phyloP scores from a whole-genome alignment of 441 rosid species.

The Viola pubescens region DNA sequence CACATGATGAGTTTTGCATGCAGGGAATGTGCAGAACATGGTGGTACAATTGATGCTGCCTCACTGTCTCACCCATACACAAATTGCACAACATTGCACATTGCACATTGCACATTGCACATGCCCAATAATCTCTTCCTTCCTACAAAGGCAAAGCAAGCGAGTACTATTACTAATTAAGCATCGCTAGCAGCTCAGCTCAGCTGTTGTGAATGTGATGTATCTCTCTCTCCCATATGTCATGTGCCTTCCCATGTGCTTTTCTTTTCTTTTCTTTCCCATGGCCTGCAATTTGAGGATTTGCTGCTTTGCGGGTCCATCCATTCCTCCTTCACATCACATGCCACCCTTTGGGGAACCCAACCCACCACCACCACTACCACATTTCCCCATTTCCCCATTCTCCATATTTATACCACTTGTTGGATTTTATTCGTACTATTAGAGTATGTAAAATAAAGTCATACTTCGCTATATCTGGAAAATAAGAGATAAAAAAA shows the following conservation, averaged over 20 bases:
- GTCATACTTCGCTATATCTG: no score
- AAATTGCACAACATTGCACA: not conserved
- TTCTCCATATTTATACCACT: not conserved
- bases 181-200: no score
- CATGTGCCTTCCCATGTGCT: slow-evolving; percentile 35
- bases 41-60: slow-evolving; percentile 35
- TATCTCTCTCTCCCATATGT: slow-evolving; percentile 8
- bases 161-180: no score
- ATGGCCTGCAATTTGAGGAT: slow-evolving; percentile 1
- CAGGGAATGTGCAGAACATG: slow-evolving; percentile 63
- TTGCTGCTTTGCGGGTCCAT: slow-evolving; percentile 41
- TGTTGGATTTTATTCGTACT: not conserved
- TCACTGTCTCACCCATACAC: slow-evolving; percentile 32
- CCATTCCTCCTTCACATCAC: slow-evolving; percentile 49
- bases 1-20: slow-evolving; percentile 22
- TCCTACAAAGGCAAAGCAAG: slow-evolving; percentile 3
- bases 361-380: slow-evolving; percentile 10
- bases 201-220: no score
- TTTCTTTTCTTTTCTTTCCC: slow-evolving; percentile 10
- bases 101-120: slow-evolving; percentile 17
- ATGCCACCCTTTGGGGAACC: slow-evolving; percentile 40
- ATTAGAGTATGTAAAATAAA: no score
- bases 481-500: no score
- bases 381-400: not conserved
- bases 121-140: slow-evolving; percentile 15